A percentile compares a stretch with the other conserved stretches of the same genome.
Evolutionary conservation across 192 early-diverging fungal species (phyloP).

Genomic region (Coemansia sp.): DNA sequence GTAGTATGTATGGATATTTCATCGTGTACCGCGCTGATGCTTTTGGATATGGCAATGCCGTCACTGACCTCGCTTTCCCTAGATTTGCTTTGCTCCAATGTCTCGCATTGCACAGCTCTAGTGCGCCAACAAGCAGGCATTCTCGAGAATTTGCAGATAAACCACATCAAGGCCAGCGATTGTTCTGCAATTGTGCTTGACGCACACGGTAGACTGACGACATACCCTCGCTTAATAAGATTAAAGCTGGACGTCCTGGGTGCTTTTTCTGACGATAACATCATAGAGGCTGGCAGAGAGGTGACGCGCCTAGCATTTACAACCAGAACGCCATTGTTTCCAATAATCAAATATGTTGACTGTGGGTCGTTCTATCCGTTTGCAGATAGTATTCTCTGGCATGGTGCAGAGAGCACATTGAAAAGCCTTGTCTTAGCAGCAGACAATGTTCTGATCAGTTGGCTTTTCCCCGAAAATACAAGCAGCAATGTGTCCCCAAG

Average conservation of each 20-base stretch:
- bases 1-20: conserved; percentile 5
- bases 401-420: conserved; percentile 8
- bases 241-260: conserved; percentile 24
- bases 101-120: conserved; percentile 1
- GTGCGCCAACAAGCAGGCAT: conserved; percentile 19
- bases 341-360: conserved; percentile 13
- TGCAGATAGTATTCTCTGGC: conserved; percentile 18
- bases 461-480: conserved; percentile 18
- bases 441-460: conserved; percentile 6
- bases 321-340: conserved; percentile 8
- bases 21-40: conserved; percentile 9
- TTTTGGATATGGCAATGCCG: conserved; percentile 1
- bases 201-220: background rate
- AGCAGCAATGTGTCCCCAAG: background rate
- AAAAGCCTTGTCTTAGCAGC: conserved; percentile 16
- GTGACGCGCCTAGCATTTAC: background rate
- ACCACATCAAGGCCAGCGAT: conserved; percentile 14
- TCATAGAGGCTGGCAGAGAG: background rate
- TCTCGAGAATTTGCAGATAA: conserved; percentile 13
- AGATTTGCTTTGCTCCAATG: conserved; percentile 5
- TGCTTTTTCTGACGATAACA: conserved; percentile 7
- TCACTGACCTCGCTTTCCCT: conserved; percentile 10
- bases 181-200: conserved; percentile 13
- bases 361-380: conserved; percentile 32
- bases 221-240: conserved; percentile 7